Conservation (phyloP, 345 rosid genomes). For the Rhodamnia argentea region DNA sequence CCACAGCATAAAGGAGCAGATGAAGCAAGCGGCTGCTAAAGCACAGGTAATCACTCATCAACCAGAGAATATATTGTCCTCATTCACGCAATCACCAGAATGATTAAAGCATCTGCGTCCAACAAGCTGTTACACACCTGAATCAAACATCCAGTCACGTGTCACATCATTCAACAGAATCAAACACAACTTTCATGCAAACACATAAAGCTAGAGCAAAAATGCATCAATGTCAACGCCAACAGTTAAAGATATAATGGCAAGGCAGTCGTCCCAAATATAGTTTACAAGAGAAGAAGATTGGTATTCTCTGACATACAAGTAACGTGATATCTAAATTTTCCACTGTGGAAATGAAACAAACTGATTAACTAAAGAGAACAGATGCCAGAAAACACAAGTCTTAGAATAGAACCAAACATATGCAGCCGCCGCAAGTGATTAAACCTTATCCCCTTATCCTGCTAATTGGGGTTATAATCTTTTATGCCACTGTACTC, state of each 20-base stretch:
- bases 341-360: not conserved
- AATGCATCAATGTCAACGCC: not conserved
- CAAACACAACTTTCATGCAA: not conserved
- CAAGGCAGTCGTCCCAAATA: not conserved
- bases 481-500: not conserved
- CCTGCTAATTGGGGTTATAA: not conserved
- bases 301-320: not conserved
- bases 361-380: not conserved
- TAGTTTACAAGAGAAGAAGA: not conserved
- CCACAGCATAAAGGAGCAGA: slow-evolving; percentile 39
- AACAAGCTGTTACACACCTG: slow-evolving; percentile 82
- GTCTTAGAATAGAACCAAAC: not conserved
- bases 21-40: slow-evolving; percentile 38
- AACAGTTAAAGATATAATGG: not conserved
- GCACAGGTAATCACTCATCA: slow-evolving; percentile 58
- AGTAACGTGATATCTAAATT: not conserved
- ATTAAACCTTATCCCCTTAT: not conserved
- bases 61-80: slow-evolving; percentile 54
- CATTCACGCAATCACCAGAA: slow-evolving; percentile 78
- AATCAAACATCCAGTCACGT: slow-evolving; percentile 71
- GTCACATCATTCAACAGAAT: slow-evolving; percentile 40
- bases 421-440: not conserved
- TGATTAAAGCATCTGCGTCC: slow-evolving; percentile 80
- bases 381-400: not conserved
- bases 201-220: not conserved